Evolutionary conservation across 2,329 filamentous ascomycete genomes (phyloP), one percentile per base, ranked within the genome.

Genomic region (Diaporthe citrichinensis): DNA sequence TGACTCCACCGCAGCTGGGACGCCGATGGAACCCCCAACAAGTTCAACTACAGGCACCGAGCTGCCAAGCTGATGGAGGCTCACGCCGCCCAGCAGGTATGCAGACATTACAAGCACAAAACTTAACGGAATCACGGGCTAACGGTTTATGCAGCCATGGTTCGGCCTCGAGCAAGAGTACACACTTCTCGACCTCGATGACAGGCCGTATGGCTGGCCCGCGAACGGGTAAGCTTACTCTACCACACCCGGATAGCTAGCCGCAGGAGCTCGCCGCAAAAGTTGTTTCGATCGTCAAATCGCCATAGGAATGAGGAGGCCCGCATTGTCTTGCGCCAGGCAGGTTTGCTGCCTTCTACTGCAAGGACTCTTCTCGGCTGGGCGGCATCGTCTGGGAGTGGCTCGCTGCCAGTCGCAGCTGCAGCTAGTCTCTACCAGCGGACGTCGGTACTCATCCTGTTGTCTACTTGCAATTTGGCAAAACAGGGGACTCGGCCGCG

Each of bases 101-200:
- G 62, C 44, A 17, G 28, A 36, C 10, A 36, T 8, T 44, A 17
- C 12, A 51, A 36, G 10, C 44, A 20, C 57, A 36, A 10, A 17
- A n/a, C 1, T 15, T 23, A 6, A 49, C 17, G 25, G 10, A 15
- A n/a, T 34, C 1, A n/a, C 4, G 10, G 28, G 28, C 62, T 67
- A 67, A 67, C 12, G 28, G 10, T 36, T 2, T 44, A 6, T 25
- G 28, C 28, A 67, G 84, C 96, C 97, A 83, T 98, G 96, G 97
- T 99, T 98, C 87, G 97, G 96, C 98, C 85, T 96, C 98, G 86
- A 96, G 85, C 96, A 98, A 85, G 96, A 98, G 87, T 98, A 98
- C 91, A 98, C 95, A 77, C 93, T 97, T 61, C 93, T 98, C 80
- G 96, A 96, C 83, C 87, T 92, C 80, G 91, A 93, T 80, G 94